These are phyloP conservation scores for Haematococcus sp. DNA, from an alignment of 139 green algal species.

Conservation along the genomic window DNA sequence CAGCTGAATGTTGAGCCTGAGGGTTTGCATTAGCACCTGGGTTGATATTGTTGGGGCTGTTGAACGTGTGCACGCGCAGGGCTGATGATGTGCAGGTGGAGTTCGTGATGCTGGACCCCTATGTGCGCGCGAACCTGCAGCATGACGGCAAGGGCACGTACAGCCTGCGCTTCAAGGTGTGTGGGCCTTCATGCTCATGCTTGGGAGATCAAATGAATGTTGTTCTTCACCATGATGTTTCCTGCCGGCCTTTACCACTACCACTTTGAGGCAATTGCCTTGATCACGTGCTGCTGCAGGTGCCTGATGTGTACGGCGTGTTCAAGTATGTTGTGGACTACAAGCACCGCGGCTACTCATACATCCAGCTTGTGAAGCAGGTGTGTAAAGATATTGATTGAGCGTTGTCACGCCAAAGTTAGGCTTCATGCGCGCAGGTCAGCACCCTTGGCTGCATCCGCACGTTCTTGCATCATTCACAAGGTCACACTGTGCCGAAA, in stretches of 20 bases:
- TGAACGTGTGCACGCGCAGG: conserved; percentile 26
- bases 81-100: conserved; percentile 87
- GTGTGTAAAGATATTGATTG: conserved; percentile 5
- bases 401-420: too few relatives aligned
- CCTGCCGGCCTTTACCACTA: too few relatives aligned
- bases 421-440: too few relatives aligned
- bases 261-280: too few relatives aligned
- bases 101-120: conserved; percentile 94
- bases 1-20: too few relatives aligned
- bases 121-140: conserved; percentile 74
- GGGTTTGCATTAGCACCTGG: too few relatives aligned
- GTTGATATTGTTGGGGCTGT: too few relatives aligned
- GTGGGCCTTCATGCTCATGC: not conserved
- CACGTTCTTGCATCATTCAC: too few relatives aligned
- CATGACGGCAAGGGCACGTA: conserved; percentile 62
- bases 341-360: conserved; percentile 71
- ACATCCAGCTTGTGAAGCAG: conserved; percentile 61
- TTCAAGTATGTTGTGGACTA: conserved; percentile 97
- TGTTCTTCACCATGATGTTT: not conserved
- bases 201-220: not conserved
- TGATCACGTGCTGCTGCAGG: conserved; percentile 27
- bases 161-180: conserved; percentile 36
- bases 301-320: conserved; percentile 94
- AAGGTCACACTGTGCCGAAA: not conserved
- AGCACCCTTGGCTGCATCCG: too few relatives aligned